These are phyloP conservation scores for Thuja plicata DNA, from an alignment of 83 land plant genomes.

Conservation along the genomic window DNA sequence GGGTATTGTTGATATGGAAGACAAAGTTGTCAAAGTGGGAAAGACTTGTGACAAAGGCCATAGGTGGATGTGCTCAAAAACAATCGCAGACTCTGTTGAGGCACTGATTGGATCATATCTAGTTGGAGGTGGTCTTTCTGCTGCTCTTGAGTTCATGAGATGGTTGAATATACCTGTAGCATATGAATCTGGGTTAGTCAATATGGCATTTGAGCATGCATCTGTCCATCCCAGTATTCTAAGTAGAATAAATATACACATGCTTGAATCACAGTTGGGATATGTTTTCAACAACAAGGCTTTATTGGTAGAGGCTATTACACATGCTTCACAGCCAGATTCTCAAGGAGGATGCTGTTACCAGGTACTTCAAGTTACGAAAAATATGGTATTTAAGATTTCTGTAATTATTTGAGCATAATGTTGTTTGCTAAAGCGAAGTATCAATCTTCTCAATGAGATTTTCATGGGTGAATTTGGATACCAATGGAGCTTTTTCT, in stretches of 20 bases:
- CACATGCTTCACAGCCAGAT: constrained; percentile 80
- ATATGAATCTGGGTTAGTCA: constrained; percentile 37
- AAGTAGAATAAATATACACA: constrained; percentile 35
- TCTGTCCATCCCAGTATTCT: constrained; percentile 38
- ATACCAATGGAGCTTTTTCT: not conserved
- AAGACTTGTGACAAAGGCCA: constrained; percentile 84
- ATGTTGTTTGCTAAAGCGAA: not conserved
- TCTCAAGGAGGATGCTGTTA: constrained; percentile 59
- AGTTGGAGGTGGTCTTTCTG: constrained; percentile 57
- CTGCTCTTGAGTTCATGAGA: constrained; percentile 75
- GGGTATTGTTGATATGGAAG: constrained; percentile 3
- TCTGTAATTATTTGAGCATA: not conserved
- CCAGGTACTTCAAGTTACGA: constrained; percentile 57
- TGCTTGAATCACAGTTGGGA: constrained; percentile 61
- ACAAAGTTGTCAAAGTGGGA: constrained; percentile 50
- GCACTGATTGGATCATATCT: constrained; percentile 91
- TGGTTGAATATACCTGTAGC: constrained; percentile 79
- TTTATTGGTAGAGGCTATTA: constrained; percentile 87
- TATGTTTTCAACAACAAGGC: constrained; percentile 72
- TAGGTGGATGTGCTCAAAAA: constrained; percentile 96
- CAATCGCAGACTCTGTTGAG: constrained; percentile 90
- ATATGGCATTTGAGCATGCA: constrained; percentile 35
- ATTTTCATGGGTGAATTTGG: not conserved
- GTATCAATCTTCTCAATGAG: not conserved
- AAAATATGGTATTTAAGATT: not conserved